These are phyloP conservation scores for Pleomassaria siparia DNA, from an alignment of 2,329 filamentous ascomycete genomes.

Conservation along the genomic window DNA sequence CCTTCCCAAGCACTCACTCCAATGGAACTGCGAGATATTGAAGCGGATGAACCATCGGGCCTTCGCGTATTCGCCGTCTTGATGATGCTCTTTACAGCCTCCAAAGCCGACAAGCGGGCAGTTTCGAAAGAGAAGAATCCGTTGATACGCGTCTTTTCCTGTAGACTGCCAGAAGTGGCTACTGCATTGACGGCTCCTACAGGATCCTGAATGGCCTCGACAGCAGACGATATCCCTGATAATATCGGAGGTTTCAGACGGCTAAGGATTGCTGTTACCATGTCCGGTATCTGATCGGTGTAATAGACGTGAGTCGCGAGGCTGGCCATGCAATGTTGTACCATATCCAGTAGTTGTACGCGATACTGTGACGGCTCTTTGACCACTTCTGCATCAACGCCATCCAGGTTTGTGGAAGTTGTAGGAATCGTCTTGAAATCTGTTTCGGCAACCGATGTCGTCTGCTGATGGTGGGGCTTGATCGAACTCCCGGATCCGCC, in stretches of 20 bases:
- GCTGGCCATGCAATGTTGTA: slow-evolving; percentile 85
- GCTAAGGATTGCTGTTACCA: slow-evolving; percentile 78
- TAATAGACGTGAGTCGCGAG: slow-evolving; percentile 96
- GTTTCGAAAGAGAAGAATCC: slow-evolving; percentile 65
- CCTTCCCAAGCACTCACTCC: slow-evolving; percentile 89
- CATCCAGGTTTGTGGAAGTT: slow-evolving; percentile 20
- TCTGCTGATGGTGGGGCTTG: slow-evolving; percentile 42
- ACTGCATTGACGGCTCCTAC: slow-evolving; percentile 51
- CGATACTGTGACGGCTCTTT: slow-evolving; percentile 56
- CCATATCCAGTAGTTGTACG: slow-evolving; percentile 65
- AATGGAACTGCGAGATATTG: slow-evolving; percentile 72
- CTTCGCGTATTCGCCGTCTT: slow-evolving; percentile 68
- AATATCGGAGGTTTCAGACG: slow-evolving; percentile 69
- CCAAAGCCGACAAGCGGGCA: slow-evolving; percentile 66
- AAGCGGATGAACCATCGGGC: slow-evolving; percentile 45
- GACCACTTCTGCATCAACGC: slow-evolving; percentile 44
- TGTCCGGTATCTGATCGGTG: slow-evolving; percentile 91
- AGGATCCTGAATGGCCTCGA: slow-evolving; percentile 55
- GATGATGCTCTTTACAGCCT: slow-evolving; percentile 79
- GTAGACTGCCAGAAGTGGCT: slow-evolving; percentile 50
- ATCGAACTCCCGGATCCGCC: slow-evolving; percentile 46
- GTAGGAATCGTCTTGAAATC: slow-evolving; percentile 17
- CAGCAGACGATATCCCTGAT: slow-evolving; percentile 48
- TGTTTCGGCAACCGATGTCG: slow-evolving; percentile 28
- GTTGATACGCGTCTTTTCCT: slow-evolving; percentile 56